Evolutionary conservation across 805 yeast species (phyloP), one percentile per base, ranked within the genome.

Genomic region (Kluyveromyces siamensis): DNA sequence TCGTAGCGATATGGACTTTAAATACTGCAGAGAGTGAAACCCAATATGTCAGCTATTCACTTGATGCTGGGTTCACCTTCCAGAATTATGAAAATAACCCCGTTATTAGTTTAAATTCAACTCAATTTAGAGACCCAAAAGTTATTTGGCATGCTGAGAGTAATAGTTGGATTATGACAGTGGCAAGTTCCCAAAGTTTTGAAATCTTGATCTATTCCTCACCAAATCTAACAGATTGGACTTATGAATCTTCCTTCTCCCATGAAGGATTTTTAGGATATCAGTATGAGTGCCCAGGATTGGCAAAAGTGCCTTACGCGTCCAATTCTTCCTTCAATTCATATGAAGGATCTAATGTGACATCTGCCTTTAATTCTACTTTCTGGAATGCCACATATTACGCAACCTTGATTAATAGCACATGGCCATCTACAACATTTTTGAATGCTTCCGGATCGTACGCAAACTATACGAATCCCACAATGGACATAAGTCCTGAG

Each of bases 281-380:
- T 52, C 73, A 71, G 50, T 71, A 70, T 52, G 75, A 71, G 53
- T 71, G 74, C 50, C 74, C 74, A 1, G 70, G 70, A 36, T 50
- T 71, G 44, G 60, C 62, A 16, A 60, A 63, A 40, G 55, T 69
- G 9, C 67, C 66, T 8, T 51, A 62, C 45, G 57, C 41, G 45
- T 37, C 37, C 40, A 38, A 47, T 45, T 17, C 46, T 40, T 41
- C 46, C 44, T 30, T 48, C 30, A 37, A 21, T 25, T 16, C 37
- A 16, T 56, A 36, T 27, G 37, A 36, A 27, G 37, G 17, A 10
- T 41, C 44, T 11, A 41, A 41, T 25, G 19, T 41, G 18, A 41
- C 44, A 16, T 41, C 44, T 27, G 27, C 44, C 14, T 14, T 13
- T 21, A 21, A 42, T 27, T 19, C 40, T 21, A 39, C 46, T 7